Percentiles rank a stretch among this genome's conserved stretches.
These are phyloP conservation scores for Podospora tetraspora DNA, from an alignment of 495 filamentous ascomycete genomes.

Conservation along the genomic window DNA sequence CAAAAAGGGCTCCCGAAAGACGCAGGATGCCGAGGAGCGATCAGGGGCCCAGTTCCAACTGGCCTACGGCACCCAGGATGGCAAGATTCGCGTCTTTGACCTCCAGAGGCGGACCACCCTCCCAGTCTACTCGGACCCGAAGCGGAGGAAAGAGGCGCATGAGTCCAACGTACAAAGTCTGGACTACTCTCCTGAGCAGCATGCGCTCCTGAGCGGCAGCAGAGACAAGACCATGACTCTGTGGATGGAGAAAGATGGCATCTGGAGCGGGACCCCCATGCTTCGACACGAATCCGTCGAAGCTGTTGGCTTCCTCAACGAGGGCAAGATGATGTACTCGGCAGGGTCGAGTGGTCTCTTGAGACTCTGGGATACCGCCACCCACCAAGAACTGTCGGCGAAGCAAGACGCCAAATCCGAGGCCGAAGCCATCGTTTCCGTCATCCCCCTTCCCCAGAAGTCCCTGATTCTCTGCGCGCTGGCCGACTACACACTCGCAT, in stretches of 20 bases:
- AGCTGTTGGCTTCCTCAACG: slow-evolving; percentile 68
- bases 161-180: slow-evolving; percentile 84
- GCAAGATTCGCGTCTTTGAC: slow-evolving; percentile 87
- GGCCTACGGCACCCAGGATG: slow-evolving; percentile 88
- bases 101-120: slow-evolving; percentile 73
- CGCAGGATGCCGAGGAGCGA: slow-evolving; percentile 37
- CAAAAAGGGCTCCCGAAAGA: slow-evolving; percentile 43
- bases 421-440: slow-evolving; percentile 68
- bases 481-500: slow-evolving; percentile 74
- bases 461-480: slow-evolving; percentile 76
- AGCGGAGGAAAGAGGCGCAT: slow-evolving; percentile 61
- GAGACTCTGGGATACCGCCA: slow-evolving; percentile 73
- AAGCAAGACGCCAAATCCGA: slow-evolving; percentile 63
- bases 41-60: slow-evolving; percentile 60
- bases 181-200: slow-evolving; percentile 68
- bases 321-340: slow-evolving; percentile 66
- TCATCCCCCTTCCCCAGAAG: slow-evolving; percentile 57
- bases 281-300: slow-evolving; percentile 84
- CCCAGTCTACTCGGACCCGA: slow-evolving; percentile 52
- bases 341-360: slow-evolving; percentile 81
- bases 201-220: slow-evolving; percentile 77
- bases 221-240: slow-evolving; percentile 90
- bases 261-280: slow-evolving; percentile 81
- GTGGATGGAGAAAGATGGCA: slow-evolving; percentile 85
- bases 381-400: slow-evolving; percentile 70